Percentiles rank a stretch among this genome's conserved stretches.
phyloP scores from a whole-genome alignment of 1,284 basidiomycete species.

The Trichosporon sp. region DNA sequence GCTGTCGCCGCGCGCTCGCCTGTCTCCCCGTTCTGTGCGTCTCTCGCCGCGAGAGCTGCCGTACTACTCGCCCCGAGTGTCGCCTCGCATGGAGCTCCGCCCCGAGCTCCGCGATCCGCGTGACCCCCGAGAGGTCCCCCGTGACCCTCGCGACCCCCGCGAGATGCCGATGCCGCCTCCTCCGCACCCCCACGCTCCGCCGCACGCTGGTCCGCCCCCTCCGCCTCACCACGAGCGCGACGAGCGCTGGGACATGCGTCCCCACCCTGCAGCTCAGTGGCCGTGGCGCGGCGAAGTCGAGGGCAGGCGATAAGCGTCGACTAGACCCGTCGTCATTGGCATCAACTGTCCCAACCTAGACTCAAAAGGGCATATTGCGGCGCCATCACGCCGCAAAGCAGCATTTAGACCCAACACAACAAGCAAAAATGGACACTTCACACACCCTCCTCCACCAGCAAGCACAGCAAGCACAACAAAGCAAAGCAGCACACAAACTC shows the following conservation, averaged over 20 bases:
- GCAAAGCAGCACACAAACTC: too few species aligned
- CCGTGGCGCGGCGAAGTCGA: conserved; percentile 13
- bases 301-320: neutral
- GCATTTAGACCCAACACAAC: neutral
- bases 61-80: conserved; percentile 6
- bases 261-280: neutral
- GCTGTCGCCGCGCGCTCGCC: conserved; percentile 9
- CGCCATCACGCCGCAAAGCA: neutral
- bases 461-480: neutral
- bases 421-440: neutral
- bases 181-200: neutral
- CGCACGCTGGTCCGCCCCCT: neutral
- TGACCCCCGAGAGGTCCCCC: neutral
- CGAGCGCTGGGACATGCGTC: conserved; percentile 14
- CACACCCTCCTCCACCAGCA: neutral
- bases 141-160: neutral
- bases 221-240: neutral
- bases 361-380: neutral
- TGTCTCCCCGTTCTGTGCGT: conserved; percentile 1
- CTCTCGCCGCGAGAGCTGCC: conserved; percentile 6
- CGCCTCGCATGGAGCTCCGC: neutral
- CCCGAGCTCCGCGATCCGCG: conserved; percentile 6
- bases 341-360: too few species aligned
- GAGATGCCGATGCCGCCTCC: conserved; percentile 1
- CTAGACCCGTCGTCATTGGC: neutral